phyloP scores from a whole-genome alignment of 2,329 filamentous ascomycete species.

The Pseudogymnoascus sp. region DNA sequence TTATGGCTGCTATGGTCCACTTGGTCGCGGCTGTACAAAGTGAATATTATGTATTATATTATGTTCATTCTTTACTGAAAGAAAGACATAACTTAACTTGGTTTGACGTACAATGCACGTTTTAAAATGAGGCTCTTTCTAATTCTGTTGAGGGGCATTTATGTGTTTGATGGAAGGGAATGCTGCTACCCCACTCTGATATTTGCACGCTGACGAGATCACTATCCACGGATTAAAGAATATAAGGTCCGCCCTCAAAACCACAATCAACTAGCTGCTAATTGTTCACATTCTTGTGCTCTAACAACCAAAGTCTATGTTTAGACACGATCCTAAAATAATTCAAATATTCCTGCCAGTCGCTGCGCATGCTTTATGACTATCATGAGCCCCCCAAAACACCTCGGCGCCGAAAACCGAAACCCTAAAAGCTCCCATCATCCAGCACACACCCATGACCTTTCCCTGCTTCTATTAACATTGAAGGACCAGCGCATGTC shows the following conservation, averaged over 20 bases:
- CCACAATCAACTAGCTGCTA: background rate
- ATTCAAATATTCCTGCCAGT: background rate
- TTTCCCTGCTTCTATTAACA: background rate
- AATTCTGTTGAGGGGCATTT: background rate
- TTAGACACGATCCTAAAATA: background rate
- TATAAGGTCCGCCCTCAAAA: background rate
- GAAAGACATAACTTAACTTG: background rate
- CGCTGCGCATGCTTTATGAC: constrained; percentile 1
- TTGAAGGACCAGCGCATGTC: background rate
- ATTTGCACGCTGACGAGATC: background rate
- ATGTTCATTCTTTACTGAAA: background rate
- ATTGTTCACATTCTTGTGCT: background rate
- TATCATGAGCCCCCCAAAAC: background rate
- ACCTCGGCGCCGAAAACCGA: background rate
- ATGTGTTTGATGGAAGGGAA: background rate
- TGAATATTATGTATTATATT: background rate
- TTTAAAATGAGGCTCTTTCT: background rate
- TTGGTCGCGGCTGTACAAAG: background rate
- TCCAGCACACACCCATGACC: background rate
- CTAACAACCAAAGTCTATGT: background rate
- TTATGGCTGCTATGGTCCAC: background rate
- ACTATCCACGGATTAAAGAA: background rate
- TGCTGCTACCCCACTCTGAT: background rate
- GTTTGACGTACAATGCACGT: background rate
- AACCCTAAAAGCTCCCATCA: background rate